Evolutionary conservation across 768 basidiomycete genomes (phyloP).

Genomic region (Roridomyces roridus): DNA sequence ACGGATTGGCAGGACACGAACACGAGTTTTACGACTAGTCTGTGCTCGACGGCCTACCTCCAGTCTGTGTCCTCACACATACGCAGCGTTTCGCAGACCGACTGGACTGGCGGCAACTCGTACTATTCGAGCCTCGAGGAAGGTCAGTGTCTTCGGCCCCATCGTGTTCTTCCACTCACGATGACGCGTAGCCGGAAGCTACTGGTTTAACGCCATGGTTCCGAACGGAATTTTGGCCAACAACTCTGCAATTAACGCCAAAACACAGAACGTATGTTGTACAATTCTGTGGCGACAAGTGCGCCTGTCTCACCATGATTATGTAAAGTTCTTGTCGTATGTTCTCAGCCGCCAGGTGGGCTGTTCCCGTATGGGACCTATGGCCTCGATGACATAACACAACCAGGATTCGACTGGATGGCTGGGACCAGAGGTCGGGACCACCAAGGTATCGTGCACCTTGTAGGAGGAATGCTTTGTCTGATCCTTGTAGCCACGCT

Average conservation of each 20-base stretch:
- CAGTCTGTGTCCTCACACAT: not conserved
- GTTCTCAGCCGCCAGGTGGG: conserved; percentile 54
- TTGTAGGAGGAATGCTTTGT: no score
- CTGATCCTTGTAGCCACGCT: conserved; percentile 39
- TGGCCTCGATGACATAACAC: no score
- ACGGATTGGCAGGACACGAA: conserved; percentile 50
- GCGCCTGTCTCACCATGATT: no score
- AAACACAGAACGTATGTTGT: no score
- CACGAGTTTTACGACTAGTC: conserved; percentile 52
- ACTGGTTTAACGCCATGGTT: conserved; percentile 67
- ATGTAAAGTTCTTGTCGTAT: conserved; percentile 54
- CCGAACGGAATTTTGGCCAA: conserved; percentile 56
- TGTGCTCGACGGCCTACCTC: conserved; percentile 1
- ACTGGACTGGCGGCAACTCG: conserved; percentile 49
- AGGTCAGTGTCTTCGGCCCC: conserved; percentile 31
- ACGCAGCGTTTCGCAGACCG: conserved; percentile 44
- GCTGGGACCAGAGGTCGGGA: conserved; percentile 62
- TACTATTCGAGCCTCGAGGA: conserved; percentile 50
- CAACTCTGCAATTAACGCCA: conserved; percentile 50
- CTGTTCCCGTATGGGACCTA: no score
- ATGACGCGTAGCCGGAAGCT: conserved; percentile 51
- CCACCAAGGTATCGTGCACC: conserved; percentile 37
- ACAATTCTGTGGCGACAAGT: no score
- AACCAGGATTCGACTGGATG: conserved; percentile 62
- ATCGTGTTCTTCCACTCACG: not conserved